Conservation (phyloP, 2,329 filamentous ascomycete genomes). For the Pseudomassariella vexata region DNA sequence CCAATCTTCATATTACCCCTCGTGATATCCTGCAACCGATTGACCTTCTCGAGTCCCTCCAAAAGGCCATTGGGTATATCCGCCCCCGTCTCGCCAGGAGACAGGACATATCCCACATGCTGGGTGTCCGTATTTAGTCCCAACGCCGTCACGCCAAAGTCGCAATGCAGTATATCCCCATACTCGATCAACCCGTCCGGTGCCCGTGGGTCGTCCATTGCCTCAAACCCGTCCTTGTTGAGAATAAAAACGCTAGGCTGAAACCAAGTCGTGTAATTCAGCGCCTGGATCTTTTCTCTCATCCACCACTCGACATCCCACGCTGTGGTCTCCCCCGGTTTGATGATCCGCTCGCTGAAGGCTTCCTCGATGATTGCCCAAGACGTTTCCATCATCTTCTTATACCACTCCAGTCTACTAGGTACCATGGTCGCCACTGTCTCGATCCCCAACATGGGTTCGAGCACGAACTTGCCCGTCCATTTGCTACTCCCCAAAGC, state of each 20-base stretch:
- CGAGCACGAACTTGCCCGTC: slow-evolving; percentile 31
- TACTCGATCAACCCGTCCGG: slow-evolving; percentile 28
- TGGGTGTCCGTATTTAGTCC: slow-evolving; percentile 45
- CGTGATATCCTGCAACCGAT: slow-evolving; percentile 42
- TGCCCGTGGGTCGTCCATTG: slow-evolving; percentile 11
- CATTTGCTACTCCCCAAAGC: slow-evolving; percentile 33
- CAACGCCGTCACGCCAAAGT: slow-evolving; percentile 41
- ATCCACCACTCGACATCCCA: slow-evolving; percentile 46
- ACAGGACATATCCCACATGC: slow-evolving; percentile 42
- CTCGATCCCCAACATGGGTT: slow-evolving; percentile 40
- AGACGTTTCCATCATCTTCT: slow-evolving; percentile 40
- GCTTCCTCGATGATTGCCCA: slow-evolving; percentile 43
- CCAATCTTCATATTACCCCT: slow-evolving; percentile 37
- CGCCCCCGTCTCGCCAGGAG: slow-evolving; percentile 31
- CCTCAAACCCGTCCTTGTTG: slow-evolving; percentile 16
- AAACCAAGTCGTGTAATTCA: slow-evolving; percentile 49
- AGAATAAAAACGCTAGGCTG: slow-evolving; percentile 40
- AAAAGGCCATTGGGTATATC: slow-evolving; percentile 35
- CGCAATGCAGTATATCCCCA: slow-evolving; percentile 42
- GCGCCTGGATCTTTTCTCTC: slow-evolving; percentile 38
- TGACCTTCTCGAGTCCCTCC: slow-evolving; percentile 38
- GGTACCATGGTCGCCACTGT: slow-evolving; percentile 37
- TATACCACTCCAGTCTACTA: slow-evolving; percentile 34
- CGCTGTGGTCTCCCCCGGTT: slow-evolving; percentile 36
- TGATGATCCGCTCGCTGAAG: slow-evolving; percentile 36